These are phyloP conservation scores for Chalciporus piperatus DNA, from an alignment of 768 basidiomycete species.

Conservation along the genomic window DNA sequence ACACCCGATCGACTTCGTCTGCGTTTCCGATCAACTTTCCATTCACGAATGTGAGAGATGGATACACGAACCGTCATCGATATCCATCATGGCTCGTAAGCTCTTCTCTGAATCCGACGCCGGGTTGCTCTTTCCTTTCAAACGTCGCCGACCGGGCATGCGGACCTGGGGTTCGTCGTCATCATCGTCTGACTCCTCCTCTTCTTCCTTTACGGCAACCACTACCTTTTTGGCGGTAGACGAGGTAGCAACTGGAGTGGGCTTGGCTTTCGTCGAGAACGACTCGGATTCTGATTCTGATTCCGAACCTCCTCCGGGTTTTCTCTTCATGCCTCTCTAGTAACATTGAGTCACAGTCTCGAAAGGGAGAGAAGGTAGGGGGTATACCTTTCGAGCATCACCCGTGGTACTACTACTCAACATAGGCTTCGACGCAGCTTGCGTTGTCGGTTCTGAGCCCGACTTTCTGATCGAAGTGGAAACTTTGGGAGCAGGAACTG, in stretches of 20 bases:
- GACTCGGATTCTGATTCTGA: constrained; percentile 23
- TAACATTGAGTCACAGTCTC: constrained; percentile 7
- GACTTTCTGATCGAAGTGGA: not conserved
- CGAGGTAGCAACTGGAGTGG: constrained; percentile 4
- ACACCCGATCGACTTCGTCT: constrained; percentile 27
- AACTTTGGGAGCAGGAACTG: not conserved
- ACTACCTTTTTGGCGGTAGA: constrained; percentile 46
- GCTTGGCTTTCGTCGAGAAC: constrained; percentile 6
- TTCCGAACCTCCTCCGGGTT: constrained; percentile 31
- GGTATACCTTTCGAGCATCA: constrained; percentile 6
- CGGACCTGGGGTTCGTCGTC: constrained; percentile 35
- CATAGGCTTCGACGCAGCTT: not conserved
- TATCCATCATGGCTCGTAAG: constrained; percentile 67
- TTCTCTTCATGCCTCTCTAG: constrained; percentile 41
- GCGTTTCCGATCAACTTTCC: constrained; percentile 1
- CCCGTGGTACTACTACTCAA: not conserved
- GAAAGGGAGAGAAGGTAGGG: not conserved
- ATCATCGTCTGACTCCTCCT: constrained; percentile 33
- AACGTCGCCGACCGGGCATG: constrained; percentile 23
- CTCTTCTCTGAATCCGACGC: constrained; percentile 46
- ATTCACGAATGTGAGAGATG: constrained; percentile 7
- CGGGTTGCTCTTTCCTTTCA: constrained; percentile 33
- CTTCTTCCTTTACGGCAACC: constrained; percentile 48
- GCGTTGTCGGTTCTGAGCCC: not conserved
- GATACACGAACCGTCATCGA: constrained; percentile 62